Conservation (phyloP, 805 yeast species). For the Lipomyces oligophaga region DNA sequence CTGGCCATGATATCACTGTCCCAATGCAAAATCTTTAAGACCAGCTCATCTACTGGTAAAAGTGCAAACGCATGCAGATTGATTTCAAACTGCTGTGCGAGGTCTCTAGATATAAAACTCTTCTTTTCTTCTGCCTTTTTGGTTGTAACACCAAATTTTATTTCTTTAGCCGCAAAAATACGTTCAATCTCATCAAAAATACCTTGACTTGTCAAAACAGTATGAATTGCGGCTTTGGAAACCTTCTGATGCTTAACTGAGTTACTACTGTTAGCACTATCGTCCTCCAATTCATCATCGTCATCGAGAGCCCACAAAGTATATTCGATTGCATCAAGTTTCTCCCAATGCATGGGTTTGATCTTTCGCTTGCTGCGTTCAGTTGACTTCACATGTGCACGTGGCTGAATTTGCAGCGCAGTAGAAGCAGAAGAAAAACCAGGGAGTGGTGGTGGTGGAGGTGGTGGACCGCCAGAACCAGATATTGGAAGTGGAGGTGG, state of each 20-base stretch:
- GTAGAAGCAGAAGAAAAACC: constrained; percentile 40
- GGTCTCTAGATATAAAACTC: constrained; percentile 71
- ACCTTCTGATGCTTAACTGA: constrained; percentile 29
- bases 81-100: constrained; percentile 93
- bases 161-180: constrained; percentile 79
- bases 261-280: not conserved
- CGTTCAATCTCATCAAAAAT: constrained; percentile 78
- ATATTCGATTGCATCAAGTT: constrained; percentile 68
- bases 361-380: constrained; percentile 73
- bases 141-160: constrained; percentile 45
- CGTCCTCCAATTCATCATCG: constrained; percentile 8
- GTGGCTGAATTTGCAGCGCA: constrained; percentile 30
- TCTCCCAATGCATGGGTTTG: constrained; percentile 97
- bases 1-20: constrained; percentile 66
- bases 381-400: constrained; percentile 36
- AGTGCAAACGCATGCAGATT: constrained; percentile 75
- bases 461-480: constrained; percentile 32
- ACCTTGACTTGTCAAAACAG: constrained; percentile 68
- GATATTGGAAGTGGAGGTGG: constrained; percentile 36
- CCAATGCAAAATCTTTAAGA: constrained; percentile 70
- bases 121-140: constrained; percentile 54
- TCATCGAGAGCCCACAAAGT: constrained; percentile 69
- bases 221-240: constrained; percentile 57
- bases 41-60: constrained; percentile 59
- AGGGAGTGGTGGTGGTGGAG: constrained; percentile 41